Evolutionary conservation across 2,329 filamentous ascomycete genomes (phyloP), one percentile per base, ranked within the genome.

Genomic region (Colletotrichum sp.): DNA sequence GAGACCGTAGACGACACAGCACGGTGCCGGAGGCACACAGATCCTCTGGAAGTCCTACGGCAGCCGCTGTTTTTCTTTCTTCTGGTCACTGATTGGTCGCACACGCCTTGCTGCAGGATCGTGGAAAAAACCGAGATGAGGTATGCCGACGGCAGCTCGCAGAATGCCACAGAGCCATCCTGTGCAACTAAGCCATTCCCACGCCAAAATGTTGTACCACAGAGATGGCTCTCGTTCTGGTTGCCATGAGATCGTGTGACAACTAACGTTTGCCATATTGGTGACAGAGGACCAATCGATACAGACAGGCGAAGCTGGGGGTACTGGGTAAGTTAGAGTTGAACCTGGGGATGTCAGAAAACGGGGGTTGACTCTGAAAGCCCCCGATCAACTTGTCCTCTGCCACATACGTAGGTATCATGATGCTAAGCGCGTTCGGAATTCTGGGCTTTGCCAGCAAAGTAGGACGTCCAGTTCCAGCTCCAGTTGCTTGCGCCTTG

Each of bases 91-190:
- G 59, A 73, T 68, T 75, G 64, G 72, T 69, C 36, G 59, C 30
- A 71, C 64, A 68, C 65, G 75, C 68, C 68, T 75, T 72, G 75
- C 77, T 77, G 77, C 77, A 78, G 77, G 77, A 78, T 78, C 77
- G 75, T 72, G 64, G 61, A 39, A 75, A 63, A 75, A 69, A 70
- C 71, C 36, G 71, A 78, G 71, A 78, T 78, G 75, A 77, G 52
- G 74, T 61, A 76, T 71, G 60, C 60, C 34, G 52, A 28, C 66
- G 74, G 74, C 74, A 66, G 28, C 55, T 60, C 34, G 63, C 74
- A 76, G 74, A 32, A 66, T 67, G 32, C 65, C 60, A 71, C 48
- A 61, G 52, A 74, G 44, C 63, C 30, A n/a, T 25, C 61, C 27
- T 25, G 65, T 70, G 60, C 39, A 30, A 76, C 64, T 15, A 22